These are phyloP conservation scores for Anacardium occidentale DNA, from an alignment of 345 rosid genomes.

Conservation along the genomic window DNA sequence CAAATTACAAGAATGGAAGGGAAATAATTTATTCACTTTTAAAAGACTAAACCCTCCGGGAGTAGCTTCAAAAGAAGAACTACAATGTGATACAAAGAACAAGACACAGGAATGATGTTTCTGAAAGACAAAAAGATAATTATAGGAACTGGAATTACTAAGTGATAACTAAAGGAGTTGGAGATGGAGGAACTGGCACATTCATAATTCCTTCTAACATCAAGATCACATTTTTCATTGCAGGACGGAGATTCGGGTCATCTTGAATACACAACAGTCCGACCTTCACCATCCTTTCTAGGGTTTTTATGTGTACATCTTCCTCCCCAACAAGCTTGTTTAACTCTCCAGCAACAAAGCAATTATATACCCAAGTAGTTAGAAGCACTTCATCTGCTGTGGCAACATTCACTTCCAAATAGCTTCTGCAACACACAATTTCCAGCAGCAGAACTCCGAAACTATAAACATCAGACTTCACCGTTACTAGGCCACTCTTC, in stretches of 20 bases:
- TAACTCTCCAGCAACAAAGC: constrained; percentile 19
- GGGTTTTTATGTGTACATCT: constrained; percentile 5
- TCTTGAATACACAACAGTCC: constrained; percentile 28
- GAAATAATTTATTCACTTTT: background rate
- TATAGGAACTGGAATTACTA: too few relatives aligned
- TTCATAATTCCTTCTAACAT: constrained; percentile 11
- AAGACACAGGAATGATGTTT: background rate
- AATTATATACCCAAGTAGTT: constrained; percentile 20
- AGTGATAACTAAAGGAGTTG: background rate
- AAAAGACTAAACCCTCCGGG: background rate
- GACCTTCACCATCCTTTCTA: constrained; percentile 27
- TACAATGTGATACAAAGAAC: background rate
- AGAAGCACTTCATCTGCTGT: constrained; percentile 24
- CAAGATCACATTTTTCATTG: background rate
- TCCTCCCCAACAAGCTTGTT: constrained; percentile 19
- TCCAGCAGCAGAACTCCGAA: constrained; percentile 33
- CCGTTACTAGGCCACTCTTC: background rate
- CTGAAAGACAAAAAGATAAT: background rate
- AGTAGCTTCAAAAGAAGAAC: background rate
- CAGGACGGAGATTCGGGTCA: constrained; percentile 11
- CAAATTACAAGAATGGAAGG: background rate
- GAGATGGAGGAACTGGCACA: background rate
- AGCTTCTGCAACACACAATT: constrained; percentile 26
- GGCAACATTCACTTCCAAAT: constrained; percentile 1
- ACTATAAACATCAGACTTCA: constrained; percentile 22